Evolutionary conservation across 495 filamentous ascomycete genomes (phyloP).

Genomic region (Cercophora newfieldiana): DNA sequence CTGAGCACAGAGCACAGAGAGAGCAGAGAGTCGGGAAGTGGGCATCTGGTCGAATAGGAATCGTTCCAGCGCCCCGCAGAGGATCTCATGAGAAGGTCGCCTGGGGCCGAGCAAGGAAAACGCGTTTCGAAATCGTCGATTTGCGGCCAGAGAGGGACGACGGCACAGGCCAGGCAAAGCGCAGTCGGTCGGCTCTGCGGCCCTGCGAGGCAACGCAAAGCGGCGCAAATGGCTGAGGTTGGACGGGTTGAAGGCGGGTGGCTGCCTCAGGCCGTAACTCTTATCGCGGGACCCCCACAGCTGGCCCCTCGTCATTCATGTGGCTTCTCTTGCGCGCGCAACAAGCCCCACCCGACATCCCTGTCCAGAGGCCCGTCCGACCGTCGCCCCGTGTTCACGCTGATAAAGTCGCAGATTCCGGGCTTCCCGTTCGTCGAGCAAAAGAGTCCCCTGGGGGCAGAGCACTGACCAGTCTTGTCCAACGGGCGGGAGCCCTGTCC

Average conservation of each 20-base stretch:
- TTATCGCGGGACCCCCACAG: conserved; percentile 42
- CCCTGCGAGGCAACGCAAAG: conserved; percentile 7
- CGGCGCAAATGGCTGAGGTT: not conserved
- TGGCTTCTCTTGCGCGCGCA: conserved; percentile 26
- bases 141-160: not conserved
- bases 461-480: conserved; percentile 16
- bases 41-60: conserved; percentile 19
- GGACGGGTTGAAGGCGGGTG: not conserved
- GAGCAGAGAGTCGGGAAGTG: not conserved
- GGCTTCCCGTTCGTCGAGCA: conserved; percentile 22
- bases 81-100: not conserved
- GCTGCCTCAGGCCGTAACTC: conserved; percentile 26
- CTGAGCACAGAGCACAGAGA: too few relatives aligned
- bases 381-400: conserved; percentile 27
- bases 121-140: not conserved
- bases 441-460: conserved; percentile 6
- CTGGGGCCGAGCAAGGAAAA: not conserved
- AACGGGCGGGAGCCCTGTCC: conserved; percentile 10
- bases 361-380: conserved; percentile 27
- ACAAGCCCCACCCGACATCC: conserved; percentile 24
- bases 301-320: conserved; percentile 29
- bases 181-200: conserved; percentile 21
- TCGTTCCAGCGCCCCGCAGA: conserved; percentile 12
- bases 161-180: not conserved
- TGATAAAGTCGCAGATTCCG: conserved; percentile 32